These are phyloP conservation scores for Thamnidium elegans DNA, from an alignment of 192 early-diverging fungal genomes.

Conservation along the genomic window DNA sequence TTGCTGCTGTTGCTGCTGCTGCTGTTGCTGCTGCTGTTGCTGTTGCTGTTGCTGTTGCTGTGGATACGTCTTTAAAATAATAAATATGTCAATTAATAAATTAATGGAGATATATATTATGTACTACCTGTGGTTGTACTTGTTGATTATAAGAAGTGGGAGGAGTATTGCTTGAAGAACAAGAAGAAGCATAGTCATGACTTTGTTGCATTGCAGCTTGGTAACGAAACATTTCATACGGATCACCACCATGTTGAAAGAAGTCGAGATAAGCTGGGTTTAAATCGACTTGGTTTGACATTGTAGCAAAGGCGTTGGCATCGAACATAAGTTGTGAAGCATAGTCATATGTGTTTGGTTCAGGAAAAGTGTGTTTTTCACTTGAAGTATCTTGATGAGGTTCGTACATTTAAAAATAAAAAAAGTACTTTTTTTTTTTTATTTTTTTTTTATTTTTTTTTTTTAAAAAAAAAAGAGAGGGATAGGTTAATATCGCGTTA, in stretches of 20 bases:
- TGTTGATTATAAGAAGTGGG: not conserved
- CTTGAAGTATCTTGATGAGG: constrained; percentile 12
- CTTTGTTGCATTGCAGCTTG: constrained; percentile 11
- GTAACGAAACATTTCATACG: constrained; percentile 9
- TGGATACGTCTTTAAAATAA: no score
- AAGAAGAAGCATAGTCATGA: constrained; percentile 14
- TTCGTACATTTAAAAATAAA: constrained; percentile 8
- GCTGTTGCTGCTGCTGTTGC: not conserved
- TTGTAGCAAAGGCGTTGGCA: constrained; percentile 9
- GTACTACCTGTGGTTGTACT: not conserved
- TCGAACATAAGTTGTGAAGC: constrained; percentile 13
- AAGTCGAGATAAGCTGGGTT: constrained; percentile 9
- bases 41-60: not conserved
- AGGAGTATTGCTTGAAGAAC: constrained; percentile 11
- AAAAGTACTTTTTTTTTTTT: not conserved
- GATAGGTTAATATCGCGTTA: not conserved
- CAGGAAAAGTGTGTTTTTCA: constrained; percentile 9
- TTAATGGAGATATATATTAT: no score
- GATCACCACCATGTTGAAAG: constrained; percentile 10
- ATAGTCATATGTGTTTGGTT: constrained; percentile 15
- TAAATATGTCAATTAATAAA: no score
- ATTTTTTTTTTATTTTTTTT: no score
- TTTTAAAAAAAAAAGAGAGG: not conserved
- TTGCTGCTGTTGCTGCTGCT: not conserved
- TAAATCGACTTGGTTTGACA: constrained; percentile 16